Conservation (phyloP, 176 grass and related monocot genomes). For the Oryza brachyantha region DNA sequence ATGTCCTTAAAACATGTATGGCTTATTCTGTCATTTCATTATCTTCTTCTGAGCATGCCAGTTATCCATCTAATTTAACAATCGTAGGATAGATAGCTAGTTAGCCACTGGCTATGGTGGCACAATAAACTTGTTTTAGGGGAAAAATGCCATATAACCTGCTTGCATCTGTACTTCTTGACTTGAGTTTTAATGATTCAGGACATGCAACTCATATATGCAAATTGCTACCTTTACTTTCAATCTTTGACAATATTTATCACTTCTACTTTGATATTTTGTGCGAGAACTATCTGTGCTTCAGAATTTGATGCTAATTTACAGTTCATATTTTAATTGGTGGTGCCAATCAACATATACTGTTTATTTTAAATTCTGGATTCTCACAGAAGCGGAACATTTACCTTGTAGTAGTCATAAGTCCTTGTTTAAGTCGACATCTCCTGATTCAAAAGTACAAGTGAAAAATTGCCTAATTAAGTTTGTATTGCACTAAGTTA, state of each 20-base stretch:
- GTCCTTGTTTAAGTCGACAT: not conserved
- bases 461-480: not conserved
- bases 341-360: not conserved
- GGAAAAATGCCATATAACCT: not conserved
- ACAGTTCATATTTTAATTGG: not conserved
- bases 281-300: not conserved
- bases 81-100: not conserved
- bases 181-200: slow-evolving; percentile 16
- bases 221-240: slow-evolving; percentile 1
- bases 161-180: not conserved
- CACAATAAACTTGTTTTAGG: not conserved
- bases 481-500: not conserved
- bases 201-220: not conserved
- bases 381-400: not conserved
- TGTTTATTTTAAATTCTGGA: not conserved
- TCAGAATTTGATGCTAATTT: not conserved
- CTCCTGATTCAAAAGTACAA: not conserved
- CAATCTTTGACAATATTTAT: not conserved
- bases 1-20: slow-evolving; percentile 2
- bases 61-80: not conserved
- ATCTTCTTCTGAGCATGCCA: not conserved
- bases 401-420: slow-evolving; percentile 14
- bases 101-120: not conserved
- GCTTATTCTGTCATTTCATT: slow-evolving; percentile 25
- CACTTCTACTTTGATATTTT: slow-evolving; percentile 3